phyloP scores from a whole-genome alignment of 2,329 filamentous ascomycete genomes.

The Sporothrix variecibatus region DNA sequence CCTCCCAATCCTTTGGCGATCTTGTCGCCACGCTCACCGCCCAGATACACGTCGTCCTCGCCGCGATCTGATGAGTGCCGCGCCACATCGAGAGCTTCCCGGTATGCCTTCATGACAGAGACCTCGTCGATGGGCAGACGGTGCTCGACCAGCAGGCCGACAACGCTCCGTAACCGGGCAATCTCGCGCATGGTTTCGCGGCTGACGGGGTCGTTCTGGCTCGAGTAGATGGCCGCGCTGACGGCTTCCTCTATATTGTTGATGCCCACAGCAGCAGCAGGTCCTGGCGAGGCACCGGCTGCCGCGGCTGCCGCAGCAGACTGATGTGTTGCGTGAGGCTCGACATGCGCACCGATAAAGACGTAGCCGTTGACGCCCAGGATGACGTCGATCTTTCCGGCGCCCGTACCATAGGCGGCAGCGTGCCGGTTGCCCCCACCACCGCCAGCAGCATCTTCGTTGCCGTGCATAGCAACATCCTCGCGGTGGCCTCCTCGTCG shows the following conservation, averaged over 20 bases:
- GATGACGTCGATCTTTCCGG: constrained; percentile 76
- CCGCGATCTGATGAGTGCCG: constrained; percentile 55
- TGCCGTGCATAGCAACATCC: constrained; percentile 71
- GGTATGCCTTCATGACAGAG: constrained; percentile 79
- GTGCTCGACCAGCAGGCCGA: constrained; percentile 78
- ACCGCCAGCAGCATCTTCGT: neutral
- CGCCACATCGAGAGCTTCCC: constrained; percentile 75
- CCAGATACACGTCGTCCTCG: constrained; percentile 61
- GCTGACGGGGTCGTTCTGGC: constrained; percentile 86
- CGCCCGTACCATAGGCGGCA: constrained; percentile 39
- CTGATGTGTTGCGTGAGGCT: constrained; percentile 42
- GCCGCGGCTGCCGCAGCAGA: constrained; percentile 55
- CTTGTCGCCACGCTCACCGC: constrained; percentile 57
- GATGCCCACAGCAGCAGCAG: constrained; percentile 52
- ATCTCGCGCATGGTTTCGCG: constrained; percentile 83
- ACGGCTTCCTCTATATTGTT: constrained; percentile 87
- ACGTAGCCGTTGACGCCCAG: constrained; percentile 97
- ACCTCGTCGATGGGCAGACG: constrained; percentile 88
- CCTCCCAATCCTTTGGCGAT: constrained; percentile 48
- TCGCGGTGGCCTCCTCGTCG: constrained; percentile 68
- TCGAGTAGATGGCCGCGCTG: constrained; percentile 84
- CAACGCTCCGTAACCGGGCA: constrained; percentile 76
- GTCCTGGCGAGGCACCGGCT: constrained; percentile 49
- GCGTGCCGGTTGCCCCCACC: constrained; percentile 8
- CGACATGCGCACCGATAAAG: constrained; percentile 62